Percentiles rank a stretch among this genome's conserved stretches.
Conservation (phyloP, 1,284 basidiomycete species). For the Fomitopsis schrenkii region DNA sequence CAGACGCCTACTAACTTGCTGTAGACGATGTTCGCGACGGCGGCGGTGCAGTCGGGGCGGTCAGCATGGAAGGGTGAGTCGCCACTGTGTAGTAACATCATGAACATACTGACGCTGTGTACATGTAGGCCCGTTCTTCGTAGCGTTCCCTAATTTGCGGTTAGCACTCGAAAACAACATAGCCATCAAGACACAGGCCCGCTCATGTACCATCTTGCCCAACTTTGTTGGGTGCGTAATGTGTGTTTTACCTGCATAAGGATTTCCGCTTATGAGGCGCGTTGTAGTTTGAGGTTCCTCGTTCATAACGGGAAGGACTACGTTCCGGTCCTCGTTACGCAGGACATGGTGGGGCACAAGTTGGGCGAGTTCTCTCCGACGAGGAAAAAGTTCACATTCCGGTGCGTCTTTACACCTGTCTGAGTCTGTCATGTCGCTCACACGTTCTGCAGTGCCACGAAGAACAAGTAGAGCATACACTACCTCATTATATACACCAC, state of each 20-base stretch:
- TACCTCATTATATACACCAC: background rate
- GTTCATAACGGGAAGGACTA: slow-evolving; percentile 97
- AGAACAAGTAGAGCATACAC: slow-evolving; percentile 19
- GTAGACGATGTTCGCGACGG: slow-evolving; percentile 22
- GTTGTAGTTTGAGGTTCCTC: slow-evolving; percentile 71
- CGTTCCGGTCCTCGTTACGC: slow-evolving; percentile 80
- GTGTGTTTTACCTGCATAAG: no score
- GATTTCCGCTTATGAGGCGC: background rate
- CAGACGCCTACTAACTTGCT: background rate
- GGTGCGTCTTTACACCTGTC: slow-evolving; percentile 40
- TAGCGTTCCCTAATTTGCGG: slow-evolving; percentile 88
- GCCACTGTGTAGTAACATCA: background rate
- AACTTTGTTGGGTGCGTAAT: slow-evolving; percentile 83
- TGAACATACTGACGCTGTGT: background rate
- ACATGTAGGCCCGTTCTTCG: slow-evolving; percentile 84
- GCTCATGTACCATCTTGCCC: slow-evolving; percentile 75
- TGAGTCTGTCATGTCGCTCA: background rate
- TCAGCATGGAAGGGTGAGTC: slow-evolving; percentile 40
- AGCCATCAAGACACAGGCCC: slow-evolving; percentile 86
- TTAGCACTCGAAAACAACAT: slow-evolving; percentile 65
- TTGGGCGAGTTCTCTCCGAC: slow-evolving; percentile 94
- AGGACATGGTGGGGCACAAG: slow-evolving; percentile 99
- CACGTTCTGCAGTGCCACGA: slow-evolving; percentile 13
- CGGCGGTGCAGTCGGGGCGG: slow-evolving; percentile 31
- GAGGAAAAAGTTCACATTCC: slow-evolving; percentile 75